phyloP scores from a whole-genome alignment of 257 asterid genomes.

The Ophiorrhiza pumila region DNA sequence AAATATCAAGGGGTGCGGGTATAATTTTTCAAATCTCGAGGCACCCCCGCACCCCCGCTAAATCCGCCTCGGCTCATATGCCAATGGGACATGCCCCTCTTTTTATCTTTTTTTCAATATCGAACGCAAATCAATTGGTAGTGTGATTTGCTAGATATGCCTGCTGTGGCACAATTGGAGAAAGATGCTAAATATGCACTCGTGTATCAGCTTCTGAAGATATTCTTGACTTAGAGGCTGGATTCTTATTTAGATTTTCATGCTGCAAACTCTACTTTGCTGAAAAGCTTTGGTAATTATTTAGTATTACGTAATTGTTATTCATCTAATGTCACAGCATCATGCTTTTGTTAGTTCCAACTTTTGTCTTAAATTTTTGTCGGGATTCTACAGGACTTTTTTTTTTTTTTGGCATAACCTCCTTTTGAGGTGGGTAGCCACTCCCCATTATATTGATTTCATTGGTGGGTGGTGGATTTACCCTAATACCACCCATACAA shows the following conservation, averaged over 20 bases:
- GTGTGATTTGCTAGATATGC: slow-evolving; percentile 83
- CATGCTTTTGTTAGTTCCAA: neutral
- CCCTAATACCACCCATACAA: too few relatives aligned
- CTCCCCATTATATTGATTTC: too few relatives aligned
- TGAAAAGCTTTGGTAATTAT: slow-evolving; percentile 56
- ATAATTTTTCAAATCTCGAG: too few relatives aligned
- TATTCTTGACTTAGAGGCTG: slow-evolving; percentile 76
- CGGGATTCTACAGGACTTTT: slow-evolving; percentile 57
- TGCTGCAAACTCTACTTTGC: slow-evolving; percentile 50
- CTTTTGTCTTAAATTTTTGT: slow-evolving; percentile 18
- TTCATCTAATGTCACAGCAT: neutral
- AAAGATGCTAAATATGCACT: slow-evolving; percentile 59
- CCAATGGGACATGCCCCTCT: too few relatives aligned
- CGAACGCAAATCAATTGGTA: too few relatives aligned
- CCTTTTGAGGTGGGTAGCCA: too few relatives aligned
- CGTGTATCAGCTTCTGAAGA: slow-evolving; percentile 70
- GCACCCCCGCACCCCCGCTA: too few relatives aligned
- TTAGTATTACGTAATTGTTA: neutral
- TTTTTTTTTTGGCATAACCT: too few relatives aligned
- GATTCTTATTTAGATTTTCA: slow-evolving; percentile 76
- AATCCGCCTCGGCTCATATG: too few relatives aligned
- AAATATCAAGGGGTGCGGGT: too few relatives aligned
- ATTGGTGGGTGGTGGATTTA: too few relatives aligned
- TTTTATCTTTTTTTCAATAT: too few relatives aligned
- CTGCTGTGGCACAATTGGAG: slow-evolving; percentile 85